Evolutionary conservation across 441 rosid genomes (phyloP), one percentile per base, ranked within the genome.

Genomic region (Syzygium syzygioides): DNA sequence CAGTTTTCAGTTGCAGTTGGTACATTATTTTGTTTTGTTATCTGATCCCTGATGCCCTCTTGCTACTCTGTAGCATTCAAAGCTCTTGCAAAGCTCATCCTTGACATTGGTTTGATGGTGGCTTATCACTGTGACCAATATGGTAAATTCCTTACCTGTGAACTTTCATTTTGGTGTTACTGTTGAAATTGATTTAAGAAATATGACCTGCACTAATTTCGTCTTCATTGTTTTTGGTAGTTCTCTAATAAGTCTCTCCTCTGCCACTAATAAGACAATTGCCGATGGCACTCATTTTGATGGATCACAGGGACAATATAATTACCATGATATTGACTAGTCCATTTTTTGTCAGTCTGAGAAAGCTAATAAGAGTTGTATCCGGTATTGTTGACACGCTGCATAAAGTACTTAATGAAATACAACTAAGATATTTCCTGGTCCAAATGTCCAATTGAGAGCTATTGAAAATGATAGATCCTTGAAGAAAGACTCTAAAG

Each of bases 91-190:
- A 96, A 95, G 93, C 93, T 95, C 93, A 95, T 98, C 90, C 88
- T 93, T 89, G 97, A 97, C 91, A 97, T 98, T 87, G 99, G 99
- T 52, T 87, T 94, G 93, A 91, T 95, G 98, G 91, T 97, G 88
- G 99, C 98, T 86, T 93, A 94, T 93, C 99, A 98, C 91, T 98
- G 99, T 55, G 98, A 97, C 94, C 95, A 52, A 91, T 97, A 96
- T 90, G 99, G 99, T 97, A 95, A 92, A 71, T 54, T 89, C 71
- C 89, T 37, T 50, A 34, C 9, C 19, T 32, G 45, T 80, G 79
- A 54, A 62, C 76, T 68, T 68, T 88, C 64, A 83, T 86, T 92
- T 88, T 88, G 34, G 4, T 87, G 56, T 54, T 50, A 23, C 20
- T 6, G 55, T 64, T n/a, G 52, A 86, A 55, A 28, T 54, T 32